Evolutionary conservation across 2,329 filamentous ascomycete genomes (phyloP), one percentile per base, ranked within the genome.

Genomic region (Cladosporium sp.): DNA sequence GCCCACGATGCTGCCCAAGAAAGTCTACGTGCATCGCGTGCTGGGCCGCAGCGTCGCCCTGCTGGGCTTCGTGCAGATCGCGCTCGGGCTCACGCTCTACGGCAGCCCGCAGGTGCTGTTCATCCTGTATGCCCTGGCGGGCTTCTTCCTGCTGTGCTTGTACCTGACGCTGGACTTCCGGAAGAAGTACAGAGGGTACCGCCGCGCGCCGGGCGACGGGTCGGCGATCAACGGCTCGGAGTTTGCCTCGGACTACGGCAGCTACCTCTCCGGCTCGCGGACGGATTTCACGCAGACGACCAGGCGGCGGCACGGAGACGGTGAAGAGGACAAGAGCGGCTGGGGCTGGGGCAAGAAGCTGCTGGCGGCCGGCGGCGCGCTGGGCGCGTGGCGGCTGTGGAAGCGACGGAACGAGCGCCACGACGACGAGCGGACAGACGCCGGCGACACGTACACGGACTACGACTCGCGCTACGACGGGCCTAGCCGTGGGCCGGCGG

Each of bases 31-130:
- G 40, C 93, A 98, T 72, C 87, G 91, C 66, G 96, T 93, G 89
- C 72, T 87, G 14, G 93, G 93, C 14, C 79, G 91, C 53, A 74
- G 81, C 0, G 82, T 92, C 61, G 86, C 87, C 2, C 71, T 97
- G 14, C 75, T 98, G 3, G 93, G 89, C 0, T 84, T 97, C 59
- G 80, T 85, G 3, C 93, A 98, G 67, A 82, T 98, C 9, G 87
- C 93, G 0, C 77, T 98, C 0, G 93, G 93, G 0, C 76, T 98
- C 43, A 91, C 91, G 0, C 77, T 98, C 1, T 98, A 96, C 64
- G 93, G 93, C 5, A 95, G 91, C 31, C 92, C 93, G 4, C 83
- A 86, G 63, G 81, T 80, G 35, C 78, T 91, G 3, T 98, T 97
- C 68, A 83, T 98, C 49, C 75, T 97, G 3, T 98, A 87, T 64